Base-by-base conservation (phyloP, 1,284 basidiomycete species). In the Sutorius eximius region DNA sequence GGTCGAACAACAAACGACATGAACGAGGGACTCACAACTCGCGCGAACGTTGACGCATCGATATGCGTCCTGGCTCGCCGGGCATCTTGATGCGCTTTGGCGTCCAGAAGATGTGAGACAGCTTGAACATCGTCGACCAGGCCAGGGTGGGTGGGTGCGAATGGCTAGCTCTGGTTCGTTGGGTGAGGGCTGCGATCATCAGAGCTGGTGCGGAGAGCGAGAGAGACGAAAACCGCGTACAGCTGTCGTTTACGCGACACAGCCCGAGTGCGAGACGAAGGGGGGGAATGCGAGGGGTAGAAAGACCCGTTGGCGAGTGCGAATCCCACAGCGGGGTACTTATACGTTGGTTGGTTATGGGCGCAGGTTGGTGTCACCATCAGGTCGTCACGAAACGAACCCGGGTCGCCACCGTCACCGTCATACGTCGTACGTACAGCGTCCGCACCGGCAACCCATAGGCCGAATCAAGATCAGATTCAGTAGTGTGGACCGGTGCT, bases 81-180 rank as follows among this genome's bases (percentile, higher is more conserved):
- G 68, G 67, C 52, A 69, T 64, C 57, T 62, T 69, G 58, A 69
- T 71, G 15, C 65, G 47, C 61, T 64, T 69, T 20, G 70, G 67
- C 11, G 67, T 62, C 38, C 58, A 70, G 61, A 71, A 69, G 47
- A 69, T 69, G 56, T 70, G 54, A 42, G 70, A 71, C 5, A 71
- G 27, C 32, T 71, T 69, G 59, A 70, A 45, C 58, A 65, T 59
- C 56, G 20, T 51, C 4, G n/a, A n/a, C 20, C 33, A 48, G 18
- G 34, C 27, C 49, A 46, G 52, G 18, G 34, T 50, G 53, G 47
- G 9, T 3, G 4, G 13, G 8, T 27, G 32, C 37, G 27, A 20
- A 18, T 10, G 22, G 32, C 10, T 8, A 18, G 15, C 29, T 27
- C 24, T 27, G 24, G 24, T 27, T 27, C 24, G 24, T 27, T 27